Conservation (phyloP, 2,329 filamentous ascomycete genomes). For the Penicillium janthinellum region DNA sequence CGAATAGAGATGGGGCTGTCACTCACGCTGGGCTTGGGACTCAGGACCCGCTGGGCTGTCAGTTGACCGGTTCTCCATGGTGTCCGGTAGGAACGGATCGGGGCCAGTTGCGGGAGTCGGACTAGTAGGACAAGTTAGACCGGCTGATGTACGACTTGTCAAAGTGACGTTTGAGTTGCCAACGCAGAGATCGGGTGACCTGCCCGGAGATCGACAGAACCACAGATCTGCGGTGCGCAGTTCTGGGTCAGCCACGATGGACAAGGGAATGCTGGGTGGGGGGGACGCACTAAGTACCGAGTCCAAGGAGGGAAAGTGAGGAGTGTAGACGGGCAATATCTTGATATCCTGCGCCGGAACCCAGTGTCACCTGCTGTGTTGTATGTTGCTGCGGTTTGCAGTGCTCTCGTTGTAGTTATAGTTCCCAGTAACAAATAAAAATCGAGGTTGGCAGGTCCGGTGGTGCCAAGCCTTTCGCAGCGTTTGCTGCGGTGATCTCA, state of each 20-base stretch:
- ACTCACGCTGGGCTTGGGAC: conserved; percentile 24
- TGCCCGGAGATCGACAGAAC: conserved; percentile 32
- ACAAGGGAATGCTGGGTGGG: background rate
- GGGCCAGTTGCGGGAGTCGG: conserved; percentile 6
- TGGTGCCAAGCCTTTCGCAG: conserved; percentile 13
- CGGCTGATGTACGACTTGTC: conserved; percentile 5
- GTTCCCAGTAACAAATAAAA: background rate
- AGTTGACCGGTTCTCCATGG: conserved; percentile 26
- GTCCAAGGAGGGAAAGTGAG: background rate
- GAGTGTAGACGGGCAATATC: background rate
- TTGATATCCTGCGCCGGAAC: background rate
- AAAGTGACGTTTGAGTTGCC: conserved; percentile 32
- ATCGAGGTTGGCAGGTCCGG: background rate
- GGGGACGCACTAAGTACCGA: background rate
- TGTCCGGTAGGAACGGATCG: conserved; percentile 13
- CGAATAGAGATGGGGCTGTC: conserved; percentile 5
- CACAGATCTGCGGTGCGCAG: conserved; percentile 24
- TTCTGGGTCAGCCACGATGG: conserved; percentile 18
- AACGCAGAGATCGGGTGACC: conserved; percentile 43
- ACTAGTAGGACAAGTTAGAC: background rate
- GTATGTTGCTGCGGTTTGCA: background rate
- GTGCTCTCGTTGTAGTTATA: background rate
- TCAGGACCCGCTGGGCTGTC: conserved; percentile 23
- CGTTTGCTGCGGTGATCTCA: conserved; percentile 3
- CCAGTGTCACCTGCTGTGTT: background rate